Conservation (phyloP, 2,329 filamentous ascomycete species). For the Cyphellophora europaea region DNA sequence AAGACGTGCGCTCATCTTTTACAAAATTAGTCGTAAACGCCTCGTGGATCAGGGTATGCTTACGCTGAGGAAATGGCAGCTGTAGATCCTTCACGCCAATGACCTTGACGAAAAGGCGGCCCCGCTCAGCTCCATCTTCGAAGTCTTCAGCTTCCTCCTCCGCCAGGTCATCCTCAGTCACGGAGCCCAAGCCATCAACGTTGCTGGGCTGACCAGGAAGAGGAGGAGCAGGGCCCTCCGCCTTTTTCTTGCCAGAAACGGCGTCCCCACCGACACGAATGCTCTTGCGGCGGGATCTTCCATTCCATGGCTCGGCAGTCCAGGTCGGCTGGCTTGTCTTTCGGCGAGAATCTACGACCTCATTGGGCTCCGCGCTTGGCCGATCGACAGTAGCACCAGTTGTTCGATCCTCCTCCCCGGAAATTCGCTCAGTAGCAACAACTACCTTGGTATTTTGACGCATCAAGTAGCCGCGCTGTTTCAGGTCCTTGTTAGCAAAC, state of each 20-base stretch:
- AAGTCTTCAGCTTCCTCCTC: slow-evolving; percentile 41
- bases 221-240: slow-evolving; percentile 63
- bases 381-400: slow-evolving; percentile 32
- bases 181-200: slow-evolving; percentile 52
- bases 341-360: slow-evolving; percentile 51
- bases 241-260: slow-evolving; percentile 47
- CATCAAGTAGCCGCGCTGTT: slow-evolving; percentile 97
- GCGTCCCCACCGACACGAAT: slow-evolving; percentile 49
- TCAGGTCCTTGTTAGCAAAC: slow-evolving; percentile 55
- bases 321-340: slow-evolving; percentile 79
- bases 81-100: slow-evolving; percentile 94
- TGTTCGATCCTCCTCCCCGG: slow-evolving; percentile 46
- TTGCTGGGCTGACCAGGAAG: slow-evolving; percentile 83
- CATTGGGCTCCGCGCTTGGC: slow-evolving; percentile 17
- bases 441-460: slow-evolving; percentile 97
- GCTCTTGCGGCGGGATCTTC: slow-evolving; percentile 60
- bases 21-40: slow-evolving; percentile 18
- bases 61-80: slow-evolving; percentile 81
- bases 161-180: slow-evolving; percentile 59
- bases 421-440: slow-evolving; percentile 65
- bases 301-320: slow-evolving; percentile 96
- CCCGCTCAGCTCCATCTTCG: slow-evolving; percentile 77
- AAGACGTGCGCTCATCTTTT: slow-evolving; percentile 79
- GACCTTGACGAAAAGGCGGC: slow-evolving; percentile 95
- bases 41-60: slow-evolving; percentile 27